Conservation (phyloP, 306 rosid genomes). For the Ormosia semicastrata region DNA sequence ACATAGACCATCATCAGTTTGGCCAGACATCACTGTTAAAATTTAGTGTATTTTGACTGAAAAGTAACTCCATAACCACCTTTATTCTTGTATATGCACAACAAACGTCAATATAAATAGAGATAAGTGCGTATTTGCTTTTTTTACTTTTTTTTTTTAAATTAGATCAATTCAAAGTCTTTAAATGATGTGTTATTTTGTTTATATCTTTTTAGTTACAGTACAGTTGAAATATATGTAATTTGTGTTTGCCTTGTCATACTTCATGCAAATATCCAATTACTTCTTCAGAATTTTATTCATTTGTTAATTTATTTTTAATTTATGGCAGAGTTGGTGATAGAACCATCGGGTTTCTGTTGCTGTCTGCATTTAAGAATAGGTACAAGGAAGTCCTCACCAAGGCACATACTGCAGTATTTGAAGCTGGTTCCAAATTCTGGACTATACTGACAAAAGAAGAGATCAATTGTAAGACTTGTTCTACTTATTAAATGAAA, state of each 20-base stretch:
- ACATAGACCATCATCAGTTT: background rate
- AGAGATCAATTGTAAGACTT: conserved; percentile 74
- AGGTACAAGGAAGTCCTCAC: conserved; percentile 92
- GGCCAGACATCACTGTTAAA: background rate
- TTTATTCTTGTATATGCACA: background rate
- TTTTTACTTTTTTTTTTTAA: background rate
- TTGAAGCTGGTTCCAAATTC: conserved; percentile 68
- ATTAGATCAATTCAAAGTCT: background rate
- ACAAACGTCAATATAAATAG: background rate
- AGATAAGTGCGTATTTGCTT: background rate
- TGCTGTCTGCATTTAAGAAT: conserved; percentile 83
- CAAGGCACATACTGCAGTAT: conserved; percentile 79
- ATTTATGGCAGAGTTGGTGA: conserved; percentile 70
- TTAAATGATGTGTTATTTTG: background rate
- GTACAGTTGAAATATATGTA: background rate
- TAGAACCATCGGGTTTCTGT: conserved; percentile 75
- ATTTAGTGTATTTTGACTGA: background rate
- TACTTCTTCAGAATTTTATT: background rate
- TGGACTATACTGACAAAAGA: conserved; percentile 65
- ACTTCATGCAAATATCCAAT: background rate
- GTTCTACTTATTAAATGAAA: conserved; percentile 6
- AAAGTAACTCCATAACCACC: background rate
- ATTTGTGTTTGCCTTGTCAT: background rate
- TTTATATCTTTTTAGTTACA: background rate
- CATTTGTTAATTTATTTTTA: background rate